A percentile compares a stretch with the other conserved stretches of the same genome.
Evolutionary conservation across 2,329 filamentous ascomycete species (phyloP).

Genomic region (Monosporascus sp.): DNA sequence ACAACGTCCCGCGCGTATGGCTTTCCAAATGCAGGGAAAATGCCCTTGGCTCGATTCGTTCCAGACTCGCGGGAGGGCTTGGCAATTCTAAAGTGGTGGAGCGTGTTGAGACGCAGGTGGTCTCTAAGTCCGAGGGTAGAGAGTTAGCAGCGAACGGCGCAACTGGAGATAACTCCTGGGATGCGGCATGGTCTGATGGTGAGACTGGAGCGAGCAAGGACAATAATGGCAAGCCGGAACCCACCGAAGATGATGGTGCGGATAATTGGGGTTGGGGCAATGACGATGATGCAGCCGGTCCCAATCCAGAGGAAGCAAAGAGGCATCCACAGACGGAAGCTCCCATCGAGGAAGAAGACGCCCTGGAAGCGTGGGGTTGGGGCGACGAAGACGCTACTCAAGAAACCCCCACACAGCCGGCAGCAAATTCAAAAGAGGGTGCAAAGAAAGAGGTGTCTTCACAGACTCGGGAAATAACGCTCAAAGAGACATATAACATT

Average conservation of each 20-base stretch:
- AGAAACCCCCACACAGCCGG: slow-evolving; percentile 19
- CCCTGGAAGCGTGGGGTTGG: slow-evolving; percentile 78
- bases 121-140: slow-evolving; percentile 62
- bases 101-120: slow-evolving; percentile 75
- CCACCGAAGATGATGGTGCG: slow-evolving; percentile 16
- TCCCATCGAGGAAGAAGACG: slow-evolving; percentile 31
- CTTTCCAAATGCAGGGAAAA: slow-evolving; percentile 76
- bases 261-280: slow-evolving; percentile 13
- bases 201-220: slow-evolving; percentile 38
- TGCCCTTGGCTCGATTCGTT: slow-evolving; percentile 69
- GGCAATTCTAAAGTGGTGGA: slow-evolving; percentile 68
- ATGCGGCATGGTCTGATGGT: slow-evolving; percentile 73
- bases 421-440: slow-evolving; percentile 9
- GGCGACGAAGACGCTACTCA: slow-evolving; percentile 57
- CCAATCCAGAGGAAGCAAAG: slow-evolving; percentile 25
- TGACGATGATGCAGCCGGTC: slow-evolving; percentile 33
- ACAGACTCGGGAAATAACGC: slow-evolving; percentile 60
- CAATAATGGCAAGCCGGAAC: slow-evolving; percentile 3
- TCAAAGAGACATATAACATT: slow-evolving; percentile 82
- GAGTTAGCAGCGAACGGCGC: slow-evolving; percentile 53
- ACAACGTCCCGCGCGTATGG: slow-evolving; percentile 77
- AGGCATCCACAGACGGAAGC: background rate
- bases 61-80: slow-evolving; percentile 61
- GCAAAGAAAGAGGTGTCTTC: slow-evolving; percentile 9
- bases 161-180: slow-evolving; percentile 61